Percentiles rank a stretch among this genome's conserved stretches.
phyloP scores from a whole-genome alignment of 1,284 basidiomycete genomes.

The Melampsora americana region DNA sequence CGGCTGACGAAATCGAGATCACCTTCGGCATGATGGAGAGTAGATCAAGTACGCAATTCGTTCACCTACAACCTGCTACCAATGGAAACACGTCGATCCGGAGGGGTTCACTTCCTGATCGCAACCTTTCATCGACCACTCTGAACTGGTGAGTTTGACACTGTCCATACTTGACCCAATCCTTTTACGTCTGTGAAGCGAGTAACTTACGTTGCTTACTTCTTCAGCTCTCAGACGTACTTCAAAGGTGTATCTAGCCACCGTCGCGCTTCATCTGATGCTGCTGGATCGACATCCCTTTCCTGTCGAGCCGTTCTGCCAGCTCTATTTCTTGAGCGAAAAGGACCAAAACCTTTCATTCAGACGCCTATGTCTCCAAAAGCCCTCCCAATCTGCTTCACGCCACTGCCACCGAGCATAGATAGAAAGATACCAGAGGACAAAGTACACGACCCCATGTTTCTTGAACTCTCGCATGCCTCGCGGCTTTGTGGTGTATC shows the following conservation, averaged over 20 bases:
- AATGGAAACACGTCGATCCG: not conserved
- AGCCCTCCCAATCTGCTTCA: not conserved
- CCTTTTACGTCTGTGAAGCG: too few relatives aligned
- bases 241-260: not conserved
- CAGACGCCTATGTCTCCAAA: not conserved
- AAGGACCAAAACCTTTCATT: constrained; percentile 1
- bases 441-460: not conserved
- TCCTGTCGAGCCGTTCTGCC: constrained; percentile 1
- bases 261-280: not conserved
- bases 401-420: not conserved
- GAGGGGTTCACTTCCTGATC: not conserved
- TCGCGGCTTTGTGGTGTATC: not conserved
- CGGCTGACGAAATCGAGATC: too few relatives aligned
- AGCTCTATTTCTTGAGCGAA: not conserved
- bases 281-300: not conserved
- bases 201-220: too few relatives aligned
- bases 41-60: not conserved
- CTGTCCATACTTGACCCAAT: not conserved
- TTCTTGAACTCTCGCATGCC: not conserved
- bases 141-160: not conserved
- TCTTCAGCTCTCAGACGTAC: not conserved
- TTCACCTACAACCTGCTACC: not conserved
- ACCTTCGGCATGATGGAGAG: not conserved
- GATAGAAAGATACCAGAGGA: not conserved
- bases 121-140: not conserved